Percentiles rank a stretch among this genome's conserved stretches.
These are phyloP conservation scores for Sporothrix dimorphospora DNA, from an alignment of 2,329 filamentous ascomycete genomes.

Conservation along the genomic window DNA sequence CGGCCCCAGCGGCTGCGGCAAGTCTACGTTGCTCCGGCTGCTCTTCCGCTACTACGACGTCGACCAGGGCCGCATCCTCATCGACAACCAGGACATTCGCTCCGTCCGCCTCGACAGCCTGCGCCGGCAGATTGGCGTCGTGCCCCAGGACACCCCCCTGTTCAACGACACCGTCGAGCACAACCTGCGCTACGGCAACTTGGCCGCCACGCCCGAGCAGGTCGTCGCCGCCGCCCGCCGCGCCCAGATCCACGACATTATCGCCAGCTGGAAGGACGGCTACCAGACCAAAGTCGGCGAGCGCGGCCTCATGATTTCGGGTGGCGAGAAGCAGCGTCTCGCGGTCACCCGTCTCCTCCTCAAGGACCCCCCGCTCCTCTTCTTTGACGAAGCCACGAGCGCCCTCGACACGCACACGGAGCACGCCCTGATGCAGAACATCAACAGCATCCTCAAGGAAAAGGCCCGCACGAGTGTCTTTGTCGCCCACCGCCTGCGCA, in stretches of 20 bases:
- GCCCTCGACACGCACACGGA: slow-evolving; percentile 67
- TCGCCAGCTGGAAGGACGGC: slow-evolving; percentile 79
- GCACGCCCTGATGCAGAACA: slow-evolving; percentile 84
- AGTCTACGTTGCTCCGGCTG: slow-evolving; percentile 87
- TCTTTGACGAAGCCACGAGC: slow-evolving; percentile 40
- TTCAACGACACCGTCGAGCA: slow-evolving; percentile 97
- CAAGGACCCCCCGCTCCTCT: slow-evolving; percentile 45
- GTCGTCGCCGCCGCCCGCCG: slow-evolving; percentile 78
- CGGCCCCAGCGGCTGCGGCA: slow-evolving; percentile 92
- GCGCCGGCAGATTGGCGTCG: slow-evolving; percentile 85
- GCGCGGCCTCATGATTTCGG: slow-evolving; percentile 46
- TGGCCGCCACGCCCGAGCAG: slow-evolving; percentile 69
- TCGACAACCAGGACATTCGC: slow-evolving; percentile 91
- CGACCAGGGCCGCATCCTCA: slow-evolving; percentile 79
- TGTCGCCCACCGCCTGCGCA: slow-evolving; percentile 87
- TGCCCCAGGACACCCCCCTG: slow-evolving; percentile 93
- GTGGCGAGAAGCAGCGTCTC: slow-evolving; percentile 61
- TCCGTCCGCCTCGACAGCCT: slow-evolving; percentile 81
- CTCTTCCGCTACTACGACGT: slow-evolving; percentile 95
- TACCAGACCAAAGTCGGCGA: slow-evolving; percentile 85
- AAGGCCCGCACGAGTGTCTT: slow-evolving; percentile 91
- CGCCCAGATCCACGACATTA: slow-evolving; percentile 82
- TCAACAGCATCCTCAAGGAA: slow-evolving; percentile 88
- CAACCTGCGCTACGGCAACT: slow-evolving; percentile 90
- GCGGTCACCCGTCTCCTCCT: slow-evolving; percentile 51